phyloP scores from a whole-genome alignment of 768 basidiomycete species.

The Leccinum obscurum region DNA sequence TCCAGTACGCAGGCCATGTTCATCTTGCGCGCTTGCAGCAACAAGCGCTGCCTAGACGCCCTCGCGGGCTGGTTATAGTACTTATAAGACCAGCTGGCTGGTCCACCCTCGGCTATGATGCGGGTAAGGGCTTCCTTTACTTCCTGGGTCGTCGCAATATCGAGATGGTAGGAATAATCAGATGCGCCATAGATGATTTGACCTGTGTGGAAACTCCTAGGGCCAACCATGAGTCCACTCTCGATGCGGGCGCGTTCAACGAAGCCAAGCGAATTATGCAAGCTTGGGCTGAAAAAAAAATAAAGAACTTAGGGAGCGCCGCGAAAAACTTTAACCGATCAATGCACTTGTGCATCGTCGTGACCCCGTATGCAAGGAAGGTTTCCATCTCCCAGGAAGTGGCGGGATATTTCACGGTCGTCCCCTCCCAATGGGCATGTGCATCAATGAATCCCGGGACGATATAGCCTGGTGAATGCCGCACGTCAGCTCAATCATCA shows the following conservation, averaged over 20 bases:
- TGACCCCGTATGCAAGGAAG: slow-evolving; percentile 75
- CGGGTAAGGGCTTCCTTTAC: slow-evolving; percentile 65
- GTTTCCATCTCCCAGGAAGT: slow-evolving; percentile 74
- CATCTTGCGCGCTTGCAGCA: slow-evolving; percentile 59
- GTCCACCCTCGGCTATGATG: slow-evolving; percentile 72
- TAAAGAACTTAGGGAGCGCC: neutral
- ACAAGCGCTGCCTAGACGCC: slow-evolving; percentile 65
- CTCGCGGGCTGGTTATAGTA: slow-evolving; percentile 75
- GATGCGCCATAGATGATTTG: slow-evolving; percentile 49
- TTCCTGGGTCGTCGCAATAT: slow-evolving; percentile 62
- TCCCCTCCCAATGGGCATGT: slow-evolving; percentile 75
- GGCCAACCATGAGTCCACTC: slow-evolving; percentile 65
- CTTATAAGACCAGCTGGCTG: slow-evolving; percentile 72
- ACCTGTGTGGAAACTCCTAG: slow-evolving; percentile 73
- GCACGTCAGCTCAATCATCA: slow-evolving; percentile 1
- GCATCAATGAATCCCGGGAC: slow-evolving; percentile 76
- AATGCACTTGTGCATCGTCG: slow-evolving; percentile 72
- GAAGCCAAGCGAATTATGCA: slow-evolving; percentile 60
- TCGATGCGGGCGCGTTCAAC: slow-evolving; percentile 68
- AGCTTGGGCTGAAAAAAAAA: slow-evolving; percentile 52
- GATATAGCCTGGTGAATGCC: slow-evolving; percentile 49
- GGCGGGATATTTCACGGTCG: slow-evolving; percentile 52
- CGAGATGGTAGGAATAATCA: slow-evolving; percentile 60
- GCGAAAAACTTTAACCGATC: neutral
- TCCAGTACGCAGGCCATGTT: slow-evolving; percentile 75